Evolutionary conservation across 768 basidiomycete genomes (phyloP).

Genomic region (Dioszegia crocea): DNA sequence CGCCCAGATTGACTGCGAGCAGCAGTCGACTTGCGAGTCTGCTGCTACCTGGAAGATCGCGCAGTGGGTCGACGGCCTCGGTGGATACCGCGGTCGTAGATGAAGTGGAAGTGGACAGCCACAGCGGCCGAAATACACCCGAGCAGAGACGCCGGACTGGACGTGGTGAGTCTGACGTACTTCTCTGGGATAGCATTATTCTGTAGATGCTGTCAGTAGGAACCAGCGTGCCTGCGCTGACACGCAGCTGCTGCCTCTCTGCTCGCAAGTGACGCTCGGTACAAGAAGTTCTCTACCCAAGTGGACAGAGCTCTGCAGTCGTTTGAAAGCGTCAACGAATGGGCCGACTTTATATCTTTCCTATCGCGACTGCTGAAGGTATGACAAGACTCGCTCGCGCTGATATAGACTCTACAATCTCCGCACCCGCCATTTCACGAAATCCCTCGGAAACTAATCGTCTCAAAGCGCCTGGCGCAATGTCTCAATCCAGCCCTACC

Average conservation of each 20-base stretch:
- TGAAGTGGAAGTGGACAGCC: not conserved
- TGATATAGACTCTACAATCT: conserved; percentile 75
- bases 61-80: conserved; percentile 33
- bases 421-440: conserved; percentile 85
- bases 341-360: conserved; percentile 99
- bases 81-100: conserved; percentile 2
- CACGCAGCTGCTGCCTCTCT: conserved; percentile 31
- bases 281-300: conserved; percentile 84
- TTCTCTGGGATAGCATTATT: not conserved
- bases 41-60: conserved; percentile 25
- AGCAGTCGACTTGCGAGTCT: conserved; percentile 31
- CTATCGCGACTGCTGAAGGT: conserved; percentile 90
- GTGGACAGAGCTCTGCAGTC: conserved; percentile 89
- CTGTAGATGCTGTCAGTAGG: no score
- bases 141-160: conserved; percentile 34
- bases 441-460: conserved; percentile 88
- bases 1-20: conserved; percentile 18
- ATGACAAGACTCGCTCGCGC: conserved; percentile 14
- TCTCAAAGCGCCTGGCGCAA: conserved; percentile 90
- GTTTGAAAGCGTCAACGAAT: conserved; percentile 95
- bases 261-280: conserved; percentile 68
- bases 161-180: conserved; percentile 23
- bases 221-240: no score
- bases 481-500: conserved; percentile 97
- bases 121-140: conserved; percentile 36